These are phyloP conservation scores for Gossypium stocksii DNA, from an alignment of 345 rosid species.

Conservation along the genomic window DNA sequence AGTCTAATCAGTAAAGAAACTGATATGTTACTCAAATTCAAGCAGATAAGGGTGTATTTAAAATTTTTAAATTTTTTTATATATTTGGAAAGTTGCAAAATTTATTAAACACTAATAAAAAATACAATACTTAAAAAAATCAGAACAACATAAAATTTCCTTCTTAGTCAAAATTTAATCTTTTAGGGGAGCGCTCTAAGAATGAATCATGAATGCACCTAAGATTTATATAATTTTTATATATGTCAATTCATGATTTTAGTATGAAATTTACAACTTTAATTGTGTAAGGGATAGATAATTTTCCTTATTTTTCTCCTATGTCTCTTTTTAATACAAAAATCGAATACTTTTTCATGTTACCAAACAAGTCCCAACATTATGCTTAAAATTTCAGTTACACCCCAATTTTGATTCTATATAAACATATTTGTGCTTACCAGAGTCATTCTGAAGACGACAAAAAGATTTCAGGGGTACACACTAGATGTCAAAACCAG, in stretches of 20 bases:
- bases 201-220: neutral
- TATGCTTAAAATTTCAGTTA: constrained; percentile 13
- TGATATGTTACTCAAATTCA: neutral
- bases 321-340: neutral
- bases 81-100: too few relatives aligned
- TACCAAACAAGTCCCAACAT: constrained; percentile 11
- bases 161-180: neutral
- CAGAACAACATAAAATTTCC: neutral
- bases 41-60: neutral
- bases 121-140: neutral
- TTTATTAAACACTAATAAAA: too few relatives aligned
- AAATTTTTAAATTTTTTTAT: neutral
- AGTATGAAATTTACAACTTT: neutral
- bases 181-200: neutral
- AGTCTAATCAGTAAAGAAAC: neutral
- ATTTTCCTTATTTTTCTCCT: neutral
- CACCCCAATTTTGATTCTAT: constrained; percentile 5
- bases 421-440: constrained; percentile 3
- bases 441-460: neutral
- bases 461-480: neutral
- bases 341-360: neutral
- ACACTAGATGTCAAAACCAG: constrained; percentile 14
- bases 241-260: neutral
- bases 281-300: neutral
- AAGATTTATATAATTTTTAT: neutral